Base-by-base conservation (phyloP, 2,329 filamentous ascomycete species). In the Corynespora cassiicola region DNA sequence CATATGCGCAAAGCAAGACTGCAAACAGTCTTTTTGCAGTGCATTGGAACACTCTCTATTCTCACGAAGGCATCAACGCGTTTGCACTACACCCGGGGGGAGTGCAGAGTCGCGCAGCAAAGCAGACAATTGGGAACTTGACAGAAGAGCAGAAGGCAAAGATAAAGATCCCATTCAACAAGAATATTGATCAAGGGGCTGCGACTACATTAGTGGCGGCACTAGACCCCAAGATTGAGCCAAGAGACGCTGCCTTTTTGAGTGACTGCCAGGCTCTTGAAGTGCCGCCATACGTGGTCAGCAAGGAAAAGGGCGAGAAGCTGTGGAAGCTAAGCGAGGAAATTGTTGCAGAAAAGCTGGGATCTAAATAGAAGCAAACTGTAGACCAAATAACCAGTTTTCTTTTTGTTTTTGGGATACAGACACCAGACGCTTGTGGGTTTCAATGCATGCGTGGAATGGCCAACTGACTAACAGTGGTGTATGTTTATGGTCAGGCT, bases 401-500 rank as follows among this genome's bases (percentile, higher is more conserved):
- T n/a, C n/a, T n/a, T n/a, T n/a, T n/a, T n/a, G n/a, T n/a, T n/a
- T n/a, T n/a, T n/a, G n/a, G n/a, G n/a, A n/a, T n/a, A n/a, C n/a
- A n/a, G n/a, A n/a, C n/a, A n/a, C n/a, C n/a, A n/a, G n/a, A n/a
- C n/a, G n/a, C n/a, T n/a, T n/a, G n/a, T n/a, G n/a, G n/a, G n/a
- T n/a, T n/a, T n/a, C n/a, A n/a, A n/a, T n/a, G n/a, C n/a, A n/a
- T n/a, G n/a, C n/a, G n/a, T n/a, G n/a, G n/a, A n/a, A n/a, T n/a
- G n/a, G n/a, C n/a, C n/a, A n/a, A n/a, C n/a, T n/a, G n/a, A n/a
- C n/a, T n/a, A n/a, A n/a, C n/a, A n/a, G n/a, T n/a, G n/a, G n/a
- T n/a, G n/a, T n/a, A n/a, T n/a, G 56, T 81, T 77, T 46, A 86
- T 78, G 6, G 74, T 80, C 8, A 95, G 74, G 0, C 88, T 95